These are phyloP conservation scores for Wickerhamomyces sydowiorum DNA, from an alignment of 805 yeast species.

Conservation along the genomic window DNA sequence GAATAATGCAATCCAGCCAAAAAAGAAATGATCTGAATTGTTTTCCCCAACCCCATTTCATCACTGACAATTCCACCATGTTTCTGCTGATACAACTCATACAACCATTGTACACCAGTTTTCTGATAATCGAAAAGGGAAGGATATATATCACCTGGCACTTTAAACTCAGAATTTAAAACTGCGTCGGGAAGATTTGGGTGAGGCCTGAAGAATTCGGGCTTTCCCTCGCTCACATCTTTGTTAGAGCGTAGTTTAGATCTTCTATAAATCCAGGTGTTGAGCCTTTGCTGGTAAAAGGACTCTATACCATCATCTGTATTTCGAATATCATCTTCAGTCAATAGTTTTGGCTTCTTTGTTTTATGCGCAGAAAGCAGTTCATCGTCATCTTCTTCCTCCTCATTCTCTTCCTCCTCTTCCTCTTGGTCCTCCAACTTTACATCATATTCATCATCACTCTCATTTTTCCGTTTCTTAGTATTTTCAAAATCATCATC, in stretches of 20 bases:
- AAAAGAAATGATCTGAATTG: conserved; percentile 88
- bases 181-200: conserved; percentile 73
- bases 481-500: conserved; percentile 5
- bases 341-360: conserved; percentile 11
- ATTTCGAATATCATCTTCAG: conserved; percentile 33
- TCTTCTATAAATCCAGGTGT: conserved; percentile 54
- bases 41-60: conserved; percentile 97
- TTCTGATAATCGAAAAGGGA: conserved; percentile 88
- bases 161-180: conserved; percentile 58
- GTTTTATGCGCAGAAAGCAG: conserved; percentile 14
- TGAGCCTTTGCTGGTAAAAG: conserved; percentile 54
- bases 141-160: conserved; percentile 90
- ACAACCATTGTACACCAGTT: conserved; percentile 96
- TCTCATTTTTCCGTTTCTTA: conserved; percentile 14
- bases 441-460: conserved; percentile 19
- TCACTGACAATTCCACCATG: conserved; percentile 97
- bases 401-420: conserved; percentile 19
- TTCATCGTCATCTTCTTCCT: conserved; percentile 17
- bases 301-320: conserved; percentile 80
- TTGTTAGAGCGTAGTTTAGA: conserved; percentile 33
- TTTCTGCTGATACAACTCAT: conserved; percentile 84
- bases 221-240: conserved; percentile 13
- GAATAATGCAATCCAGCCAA: conserved; percentile 88
- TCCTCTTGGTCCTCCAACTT: background rate
- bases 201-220: conserved; percentile 74